Base-by-base conservation (phyloP, 768 basidiomycete species). In the Boletellus emodensis region DNA sequence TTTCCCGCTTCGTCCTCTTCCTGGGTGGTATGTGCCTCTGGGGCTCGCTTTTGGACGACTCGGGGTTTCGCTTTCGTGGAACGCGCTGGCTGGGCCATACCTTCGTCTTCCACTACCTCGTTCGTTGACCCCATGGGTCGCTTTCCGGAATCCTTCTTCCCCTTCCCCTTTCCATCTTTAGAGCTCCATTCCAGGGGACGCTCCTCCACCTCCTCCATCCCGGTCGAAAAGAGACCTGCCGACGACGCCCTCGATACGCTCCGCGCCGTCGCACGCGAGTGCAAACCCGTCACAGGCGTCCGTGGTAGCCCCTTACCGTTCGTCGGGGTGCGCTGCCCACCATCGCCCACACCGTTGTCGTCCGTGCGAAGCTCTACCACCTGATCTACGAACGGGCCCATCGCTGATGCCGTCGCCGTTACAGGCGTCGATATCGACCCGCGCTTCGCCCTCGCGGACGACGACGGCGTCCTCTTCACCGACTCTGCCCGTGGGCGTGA, bases 351-450 rank as follows among this genome's bases (percentile, higher is more conserved):
- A 3, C 39, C 54, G 7, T 55, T 57, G 10, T 60, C 52, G 14
- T 58, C 64, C 8, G 44, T 10, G 0, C 58, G 62, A 26, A 65
- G 47, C 17, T 62, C 55, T 12, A 66, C 56, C 15, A 66, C 55
- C 8, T 56, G 52, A 24, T 65, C 60, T 7, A 62, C 33, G 30
- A 57, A 64, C 6, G 39, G 39, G 0, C 57, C 60, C 14, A 14
- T 55, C 11, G 51, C 49, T 3, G 53, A 49, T 3, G 17, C 40
- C 13, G 45, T 33, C 15, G 17, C 40, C 10, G 45, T 33, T n/a
- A 36, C 11, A 0, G 48, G 33, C 0, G 54, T 43, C 26, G 46
- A 42, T 11, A 42, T 37, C 1, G 40, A 37, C 39, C 43, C 24
- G 18, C 33, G 48, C 22, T 22, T 53, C 12, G 6, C 40, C 34